Evolutionary conservation across 805 yeast genomes (phyloP).

Genomic region (Komagataella pseudopastoris): DNA sequence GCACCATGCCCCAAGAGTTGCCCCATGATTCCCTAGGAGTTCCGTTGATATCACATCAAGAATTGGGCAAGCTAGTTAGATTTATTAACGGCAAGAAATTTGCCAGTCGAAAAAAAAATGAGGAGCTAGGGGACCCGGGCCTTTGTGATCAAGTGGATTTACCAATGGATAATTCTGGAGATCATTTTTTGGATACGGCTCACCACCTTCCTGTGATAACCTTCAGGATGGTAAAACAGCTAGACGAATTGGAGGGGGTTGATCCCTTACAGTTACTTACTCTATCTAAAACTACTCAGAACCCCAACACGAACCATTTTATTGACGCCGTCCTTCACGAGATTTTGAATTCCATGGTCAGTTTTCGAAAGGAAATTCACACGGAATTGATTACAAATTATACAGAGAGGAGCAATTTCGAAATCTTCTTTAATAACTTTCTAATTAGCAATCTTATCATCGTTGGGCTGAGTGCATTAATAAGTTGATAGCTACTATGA

Average conservation of each 20-base stretch:
- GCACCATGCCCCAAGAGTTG: conserved; percentile 31
- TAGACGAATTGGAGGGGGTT: conserved; percentile 27
- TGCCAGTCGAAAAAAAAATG: background rate
- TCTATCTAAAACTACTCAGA: background rate
- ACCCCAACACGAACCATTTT: conserved; percentile 15
- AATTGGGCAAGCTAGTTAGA: conserved; percentile 46
- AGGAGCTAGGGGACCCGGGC: background rate
- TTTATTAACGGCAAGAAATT: conserved; percentile 34
- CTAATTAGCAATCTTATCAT: conserved; percentile 21
- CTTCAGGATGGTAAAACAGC: conserved; percentile 31
- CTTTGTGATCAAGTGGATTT: background rate
- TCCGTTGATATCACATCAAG: conserved; percentile 44
- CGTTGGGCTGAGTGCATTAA: conserved; percentile 23
- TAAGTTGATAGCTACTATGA: conserved; percentile 9
- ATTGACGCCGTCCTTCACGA: conserved; percentile 16
- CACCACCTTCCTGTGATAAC: conserved; percentile 20
- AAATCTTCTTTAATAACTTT: conserved; percentile 24
- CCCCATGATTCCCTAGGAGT: conserved; percentile 31
- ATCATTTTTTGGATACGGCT: conserved; percentile 9
- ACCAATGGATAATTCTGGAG: background rate
- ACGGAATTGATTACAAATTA: conserved; percentile 14
- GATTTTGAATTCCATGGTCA: conserved; percentile 12
- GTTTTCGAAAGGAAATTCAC: conserved; percentile 19
- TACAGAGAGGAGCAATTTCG: conserved; percentile 17
- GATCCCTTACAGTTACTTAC: conserved; percentile 5